Conservation (phyloP, 345 rosid genomes). For the Raphanus raphanistrum region DNA sequence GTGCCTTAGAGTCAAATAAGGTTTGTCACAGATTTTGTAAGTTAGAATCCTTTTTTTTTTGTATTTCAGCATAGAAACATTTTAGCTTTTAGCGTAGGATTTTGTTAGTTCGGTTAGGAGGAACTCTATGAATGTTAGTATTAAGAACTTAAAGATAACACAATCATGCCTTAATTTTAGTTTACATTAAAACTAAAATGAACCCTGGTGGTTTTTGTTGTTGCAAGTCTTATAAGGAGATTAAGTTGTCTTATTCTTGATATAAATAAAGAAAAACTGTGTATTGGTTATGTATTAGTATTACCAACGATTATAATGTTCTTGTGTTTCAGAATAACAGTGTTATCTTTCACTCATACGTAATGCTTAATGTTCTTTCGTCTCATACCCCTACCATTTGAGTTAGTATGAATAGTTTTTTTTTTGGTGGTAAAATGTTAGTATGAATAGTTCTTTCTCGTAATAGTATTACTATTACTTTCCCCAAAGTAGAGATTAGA, state of each 20-base stretch:
- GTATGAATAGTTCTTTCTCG: background rate
- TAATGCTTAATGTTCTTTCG: too few relatives aligned
- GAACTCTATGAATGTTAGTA: slow-evolving; percentile 25
- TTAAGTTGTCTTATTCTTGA: background rate
- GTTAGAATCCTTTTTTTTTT: background rate
- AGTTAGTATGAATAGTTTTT: slow-evolving; percentile 9
- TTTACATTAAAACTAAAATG: background rate
- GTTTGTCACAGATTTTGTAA: slow-evolving; percentile 26
- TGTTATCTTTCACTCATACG: too few relatives aligned
- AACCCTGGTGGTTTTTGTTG: background rate
- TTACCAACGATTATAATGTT: background rate
- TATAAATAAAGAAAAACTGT: background rate
- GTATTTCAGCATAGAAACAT: slow-evolving; percentile 26
- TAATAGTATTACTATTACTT: slow-evolving; percentile 1
- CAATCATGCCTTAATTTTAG: slow-evolving; percentile 3
- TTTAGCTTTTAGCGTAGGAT: slow-evolving; percentile 18
- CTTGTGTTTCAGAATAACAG: too few relatives aligned
- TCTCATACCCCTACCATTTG: slow-evolving; percentile 11
- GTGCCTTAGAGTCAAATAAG: slow-evolving; percentile 11
- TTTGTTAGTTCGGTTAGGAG: slow-evolving; percentile 6
- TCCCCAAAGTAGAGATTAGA: background rate
- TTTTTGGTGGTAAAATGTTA: background rate
- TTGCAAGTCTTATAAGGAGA: background rate
- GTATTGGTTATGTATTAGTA: background rate
- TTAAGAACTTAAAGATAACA: slow-evolving; percentile 23